Conservation (phyloP, 306 rosid genomes). For the Rosa rugosa region DNA sequence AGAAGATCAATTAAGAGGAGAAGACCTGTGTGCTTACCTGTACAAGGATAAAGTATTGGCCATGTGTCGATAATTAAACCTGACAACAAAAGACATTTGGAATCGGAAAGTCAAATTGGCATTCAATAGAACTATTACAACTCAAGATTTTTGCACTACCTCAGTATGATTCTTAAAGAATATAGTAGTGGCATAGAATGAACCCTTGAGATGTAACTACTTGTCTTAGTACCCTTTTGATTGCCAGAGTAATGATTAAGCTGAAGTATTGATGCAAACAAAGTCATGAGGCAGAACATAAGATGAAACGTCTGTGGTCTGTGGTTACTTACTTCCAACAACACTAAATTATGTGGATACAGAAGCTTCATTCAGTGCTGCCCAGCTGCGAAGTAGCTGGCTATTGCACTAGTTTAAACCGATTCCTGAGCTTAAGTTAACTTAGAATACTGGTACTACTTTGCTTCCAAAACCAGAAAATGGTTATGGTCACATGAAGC, state of each 20-base stretch:
- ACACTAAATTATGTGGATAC: background rate
- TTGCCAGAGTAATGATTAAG: background rate
- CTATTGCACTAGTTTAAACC: background rate
- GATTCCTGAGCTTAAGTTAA: background rate
- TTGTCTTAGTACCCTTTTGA: background rate
- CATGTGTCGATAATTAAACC: slow-evolving; percentile 98
- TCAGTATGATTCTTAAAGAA: background rate
- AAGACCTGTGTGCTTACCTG: slow-evolving; percentile 38
- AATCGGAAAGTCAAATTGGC: slow-evolving; percentile 14
- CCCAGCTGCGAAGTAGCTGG: background rate
- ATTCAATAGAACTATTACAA: slow-evolving; percentile 3
- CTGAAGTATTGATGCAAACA: background rate
- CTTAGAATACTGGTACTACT: background rate
- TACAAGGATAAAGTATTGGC: slow-evolving; percentile 92
- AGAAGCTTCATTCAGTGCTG: background rate
- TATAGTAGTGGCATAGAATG: background rate
- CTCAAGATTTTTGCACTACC: background rate
- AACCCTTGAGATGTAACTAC: background rate
- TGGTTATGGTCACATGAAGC: background rate
- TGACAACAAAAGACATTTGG: slow-evolving; percentile 36
- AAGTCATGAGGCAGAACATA: background rate
- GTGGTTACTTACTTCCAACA: background rate
- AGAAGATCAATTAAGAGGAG: slow-evolving; percentile 7
- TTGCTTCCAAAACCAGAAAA: background rate
- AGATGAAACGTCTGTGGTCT: background rate